These are phyloP conservation scores for Cercospora sp. DNA, from an alignment of 2,329 filamentous ascomycete species.

Conservation along the genomic window DNA sequence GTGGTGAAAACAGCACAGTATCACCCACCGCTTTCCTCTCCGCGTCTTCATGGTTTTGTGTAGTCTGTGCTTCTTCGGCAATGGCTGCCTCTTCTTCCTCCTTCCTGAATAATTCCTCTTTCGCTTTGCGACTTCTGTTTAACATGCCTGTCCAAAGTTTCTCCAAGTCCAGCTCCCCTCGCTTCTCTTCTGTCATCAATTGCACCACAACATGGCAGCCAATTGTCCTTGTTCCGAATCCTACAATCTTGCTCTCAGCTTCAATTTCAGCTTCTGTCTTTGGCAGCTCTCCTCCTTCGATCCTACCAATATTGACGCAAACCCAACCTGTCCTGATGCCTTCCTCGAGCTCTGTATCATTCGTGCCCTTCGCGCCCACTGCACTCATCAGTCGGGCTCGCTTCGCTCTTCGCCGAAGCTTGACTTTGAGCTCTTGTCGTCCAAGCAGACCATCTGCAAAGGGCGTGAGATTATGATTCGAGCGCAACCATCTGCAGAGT, in stretches of 20 bases:
- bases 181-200: constrained; percentile 70
- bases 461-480: constrained; percentile 69
- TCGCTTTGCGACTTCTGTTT: constrained; percentile 29
- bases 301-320: constrained; percentile 81
- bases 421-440: constrained; percentile 86
- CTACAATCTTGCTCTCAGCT: constrained; percentile 62
- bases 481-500: constrained; percentile 82
- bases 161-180: constrained; percentile 66
- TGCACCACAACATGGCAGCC: constrained; percentile 68
- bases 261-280: constrained; percentile 41
- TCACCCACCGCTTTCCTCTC: background rate
- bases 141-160: constrained; percentile 55
- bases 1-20: constrained; percentile 1
- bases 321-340: constrained; percentile 94
- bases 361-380: constrained; percentile 59
- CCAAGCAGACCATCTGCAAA: constrained; percentile 86
- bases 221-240: constrained; percentile 65
- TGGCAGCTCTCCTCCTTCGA: constrained; percentile 68
- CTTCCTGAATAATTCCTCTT: constrained; percentile 20
- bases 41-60: background rate
- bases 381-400: constrained; percentile 78
- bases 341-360: constrained; percentile 68
- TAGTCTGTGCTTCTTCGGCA: background rate
- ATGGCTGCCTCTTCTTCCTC: background rate
- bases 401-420: constrained; percentile 75